phyloP scores from a whole-genome alignment of 2,329 filamentous ascomycete species.

The Fonsecaea monophora region DNA sequence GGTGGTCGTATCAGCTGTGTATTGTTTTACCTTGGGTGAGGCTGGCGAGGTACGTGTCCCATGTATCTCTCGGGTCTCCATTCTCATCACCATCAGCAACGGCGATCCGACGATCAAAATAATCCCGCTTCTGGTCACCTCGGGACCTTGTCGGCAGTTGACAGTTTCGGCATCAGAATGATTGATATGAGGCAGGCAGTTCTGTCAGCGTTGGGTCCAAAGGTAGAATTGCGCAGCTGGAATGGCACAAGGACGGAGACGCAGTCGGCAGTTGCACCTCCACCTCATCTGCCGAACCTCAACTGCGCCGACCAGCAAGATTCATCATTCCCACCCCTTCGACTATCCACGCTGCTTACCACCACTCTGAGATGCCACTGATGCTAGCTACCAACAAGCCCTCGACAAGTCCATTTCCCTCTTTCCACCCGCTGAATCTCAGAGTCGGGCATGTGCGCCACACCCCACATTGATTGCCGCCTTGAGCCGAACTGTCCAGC shows the following conservation, averaged over 20 bases:
- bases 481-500: slow-evolving; percentile 19
- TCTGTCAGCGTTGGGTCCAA: neutral
- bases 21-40: neutral
- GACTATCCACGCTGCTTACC: neutral
- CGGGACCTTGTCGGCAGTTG: slow-evolving; percentile 26
- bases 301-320: neutral
- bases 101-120: slow-evolving; percentile 11
- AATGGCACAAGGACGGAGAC: neutral
- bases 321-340: neutral
- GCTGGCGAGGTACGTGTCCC: neutral
- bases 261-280: slow-evolving; percentile 26
- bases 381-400: neutral
- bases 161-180: slow-evolving; percentile 1
- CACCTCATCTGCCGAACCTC: slow-evolving; percentile 26
- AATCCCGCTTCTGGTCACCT: slow-evolving; percentile 1
- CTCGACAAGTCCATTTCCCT: slow-evolving; percentile 3
- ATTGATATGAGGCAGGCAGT: neutral
- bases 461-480: slow-evolving; percentile 17
- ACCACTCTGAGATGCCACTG: neutral
- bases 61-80: neutral
- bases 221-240: neutral
- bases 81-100: neutral
- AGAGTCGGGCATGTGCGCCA: slow-evolving; percentile 1
- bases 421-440: neutral
- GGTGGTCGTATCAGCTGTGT: neutral